phyloP scores from a whole-genome alignment of 208 protist genomes.

The Trypanosoma platydactyli region DNA sequence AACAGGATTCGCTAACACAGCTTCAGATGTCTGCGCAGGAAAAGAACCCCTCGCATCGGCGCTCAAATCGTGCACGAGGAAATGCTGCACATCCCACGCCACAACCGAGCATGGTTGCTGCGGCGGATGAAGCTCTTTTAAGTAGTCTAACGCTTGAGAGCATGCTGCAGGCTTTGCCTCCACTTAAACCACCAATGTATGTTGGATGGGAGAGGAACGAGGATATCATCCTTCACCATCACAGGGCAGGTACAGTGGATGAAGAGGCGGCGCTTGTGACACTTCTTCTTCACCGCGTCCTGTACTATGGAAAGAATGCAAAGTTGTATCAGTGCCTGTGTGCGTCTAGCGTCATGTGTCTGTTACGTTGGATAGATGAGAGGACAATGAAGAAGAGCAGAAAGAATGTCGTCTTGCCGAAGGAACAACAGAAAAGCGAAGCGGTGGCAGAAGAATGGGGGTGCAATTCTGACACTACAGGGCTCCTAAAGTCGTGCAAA shows the following conservation, averaged over 20 bases:
- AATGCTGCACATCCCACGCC: background rate
- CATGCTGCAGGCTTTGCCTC: constrained; percentile 2
- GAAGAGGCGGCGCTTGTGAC: constrained; percentile 15
- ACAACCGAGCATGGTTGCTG: background rate
- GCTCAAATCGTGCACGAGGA: constrained; percentile 7
- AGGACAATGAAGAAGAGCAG: constrained; percentile 5
- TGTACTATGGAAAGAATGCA: constrained; percentile 15
- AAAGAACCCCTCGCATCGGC: constrained; percentile 3
- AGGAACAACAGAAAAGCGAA: background rate
- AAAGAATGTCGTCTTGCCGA: background rate
- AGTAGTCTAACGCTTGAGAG: constrained; percentile 10
- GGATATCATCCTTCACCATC: background rate
- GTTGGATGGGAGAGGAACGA: background rate
- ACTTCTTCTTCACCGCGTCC: constrained; percentile 17
- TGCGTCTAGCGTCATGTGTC: constrained; percentile 7
- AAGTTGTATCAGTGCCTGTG: constrained; percentile 25
- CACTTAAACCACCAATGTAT: background rate
- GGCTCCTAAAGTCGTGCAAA: background rate
- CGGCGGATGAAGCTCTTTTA: constrained; percentile 18
- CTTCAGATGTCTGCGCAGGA: background rate
- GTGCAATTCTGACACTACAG: background rate
- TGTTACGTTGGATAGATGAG: constrained; percentile 1
- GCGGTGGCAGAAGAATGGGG: background rate
- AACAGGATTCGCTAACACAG: background rate
- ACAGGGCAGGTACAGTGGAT: background rate